Base-by-base conservation (phyloP, 148 eudicot species). In the Chenopodium album region DNA sequence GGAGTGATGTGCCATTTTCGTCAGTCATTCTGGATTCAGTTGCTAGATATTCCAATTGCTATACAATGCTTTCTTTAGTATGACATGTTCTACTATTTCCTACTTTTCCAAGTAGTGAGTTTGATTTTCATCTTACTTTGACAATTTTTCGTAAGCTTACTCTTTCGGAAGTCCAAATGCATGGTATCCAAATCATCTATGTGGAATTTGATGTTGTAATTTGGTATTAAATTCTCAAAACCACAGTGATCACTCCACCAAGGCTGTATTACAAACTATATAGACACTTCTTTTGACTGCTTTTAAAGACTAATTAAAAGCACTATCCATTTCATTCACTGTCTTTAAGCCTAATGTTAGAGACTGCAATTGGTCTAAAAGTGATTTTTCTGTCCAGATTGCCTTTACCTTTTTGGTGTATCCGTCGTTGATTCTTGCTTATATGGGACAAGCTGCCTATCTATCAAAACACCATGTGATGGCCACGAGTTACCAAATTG, bases 401-500 rank as follows among this genome's bases (percentile, higher is more conserved):
- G 99, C 99, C 79, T 96, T 96, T 88, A 88, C 92, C 48, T 86
- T 86, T 10, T 70, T 94, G 54, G 99, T 96, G 44, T 96, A 96
- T 81, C 99, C 99, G 17, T 89, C 99, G 29, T 86, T 96, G 76
- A 85, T 96, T 82, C 98, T 96, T 52, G 99, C 99, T 74, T 96
- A 96, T 71, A 96, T 96, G 99, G 99, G 99, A 16, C 99, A 96
- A 92, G 99, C 99, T 74, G 99, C 99, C 26, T 96, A 94, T 84
- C 89, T 96, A 44, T 96, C 99, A 54, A 84, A 71, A 78, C 97
- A 96, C 81, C 99, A 94, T 83, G 86, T 63, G 52, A 65, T 89
- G 34, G 86, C 85, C 72, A 78, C 81, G 59, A 84, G 78, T 76
- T 92, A 90, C 80, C 85, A 37, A 31, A 85, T 96, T 64, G 99